Evolutionary conservation across 306 rosid species (phyloP).

Genomic region (Rosa chinensis): DNA sequence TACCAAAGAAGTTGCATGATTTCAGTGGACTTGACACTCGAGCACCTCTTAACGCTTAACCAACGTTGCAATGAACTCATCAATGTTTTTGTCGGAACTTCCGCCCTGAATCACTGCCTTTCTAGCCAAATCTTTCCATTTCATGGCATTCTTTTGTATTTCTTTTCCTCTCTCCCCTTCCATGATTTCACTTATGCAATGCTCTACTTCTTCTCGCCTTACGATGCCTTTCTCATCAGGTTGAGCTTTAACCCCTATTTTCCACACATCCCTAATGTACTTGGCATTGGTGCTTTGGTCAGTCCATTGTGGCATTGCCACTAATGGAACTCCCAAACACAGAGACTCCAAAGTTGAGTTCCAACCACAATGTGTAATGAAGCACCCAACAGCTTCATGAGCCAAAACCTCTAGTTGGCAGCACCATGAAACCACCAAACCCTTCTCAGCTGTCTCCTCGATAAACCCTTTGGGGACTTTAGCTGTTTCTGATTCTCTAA

Average conservation of each 20-base stretch:
- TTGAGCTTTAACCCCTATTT: background rate
- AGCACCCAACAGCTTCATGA: slow-evolving; percentile 18
- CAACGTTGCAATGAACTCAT: background rate
- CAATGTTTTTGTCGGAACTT: background rate
- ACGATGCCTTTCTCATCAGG: background rate
- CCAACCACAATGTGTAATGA: background rate
- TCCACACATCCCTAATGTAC: background rate
- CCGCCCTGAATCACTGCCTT: background rate
- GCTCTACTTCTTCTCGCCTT: background rate
- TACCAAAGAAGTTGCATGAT: background rate
- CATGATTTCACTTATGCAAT: background rate
- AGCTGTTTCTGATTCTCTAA: slow-evolving; percentile 19
- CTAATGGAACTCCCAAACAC: background rate
- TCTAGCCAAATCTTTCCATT: background rate
- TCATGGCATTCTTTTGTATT: background rate
- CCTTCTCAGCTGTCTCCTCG: slow-evolving; percentile 17
- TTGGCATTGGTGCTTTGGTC: background rate
- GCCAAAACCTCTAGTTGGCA: slow-evolving; percentile 15
- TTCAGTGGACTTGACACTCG: background rate
- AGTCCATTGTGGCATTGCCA: background rate
- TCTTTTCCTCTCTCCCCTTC: background rate
- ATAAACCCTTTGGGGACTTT: slow-evolving; percentile 28
- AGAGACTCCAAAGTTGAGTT: background rate
- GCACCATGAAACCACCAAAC: slow-evolving; percentile 19
- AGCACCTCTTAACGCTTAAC: background rate